These are phyloP conservation scores for Lepidopterella palustris DNA, from an alignment of 495 filamentous ascomycete genomes.

Conservation along the genomic window DNA sequence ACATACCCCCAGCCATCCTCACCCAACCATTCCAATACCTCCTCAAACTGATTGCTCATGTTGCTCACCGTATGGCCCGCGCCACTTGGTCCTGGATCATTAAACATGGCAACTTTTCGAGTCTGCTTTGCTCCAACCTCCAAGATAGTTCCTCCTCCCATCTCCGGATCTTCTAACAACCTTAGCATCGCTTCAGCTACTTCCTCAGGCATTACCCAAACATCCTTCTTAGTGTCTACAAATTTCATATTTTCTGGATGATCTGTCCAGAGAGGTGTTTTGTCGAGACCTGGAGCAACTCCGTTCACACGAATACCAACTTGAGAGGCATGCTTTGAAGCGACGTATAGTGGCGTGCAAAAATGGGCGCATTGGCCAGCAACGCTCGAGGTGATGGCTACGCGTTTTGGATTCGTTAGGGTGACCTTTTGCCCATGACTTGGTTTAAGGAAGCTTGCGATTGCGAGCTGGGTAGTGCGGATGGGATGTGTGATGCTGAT, in stretches of 20 bases:
- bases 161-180: conserved; percentile 45
- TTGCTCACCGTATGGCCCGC: conserved; percentile 46
- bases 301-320: conserved; percentile 58
- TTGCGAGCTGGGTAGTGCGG: conserved; percentile 58
- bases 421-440: conserved; percentile 25
- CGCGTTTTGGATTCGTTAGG: conserved; percentile 40
- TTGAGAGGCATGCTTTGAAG: conserved; percentile 50
- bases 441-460: conserved; percentile 50
- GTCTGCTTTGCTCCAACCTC: conserved; percentile 53
- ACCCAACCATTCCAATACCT: conserved; percentile 44
- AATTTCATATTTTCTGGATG: conserved; percentile 59
- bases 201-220: conserved; percentile 58
- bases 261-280: conserved; percentile 62
- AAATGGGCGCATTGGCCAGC: conserved; percentile 52
- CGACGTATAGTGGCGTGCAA: conserved; percentile 52
- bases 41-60: conserved; percentile 36
- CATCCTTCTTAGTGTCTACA: conserved; percentile 44
- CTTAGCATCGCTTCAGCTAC: conserved; percentile 60
- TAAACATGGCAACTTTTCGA: conserved; percentile 46
- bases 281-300: conserved; percentile 60
- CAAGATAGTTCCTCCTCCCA: conserved; percentile 44
- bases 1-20: conserved; percentile 25
- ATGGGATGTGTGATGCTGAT: conserved; percentile 68
- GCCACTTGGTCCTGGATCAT: conserved; percentile 52
- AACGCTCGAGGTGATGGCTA: conserved; percentile 58